Percentiles rank a stretch among this genome's conserved stretches.
Conservation (phyloP, 2,329 filamentous ascomycete species). For the Conoideocrella luteorostrata region DNA sequence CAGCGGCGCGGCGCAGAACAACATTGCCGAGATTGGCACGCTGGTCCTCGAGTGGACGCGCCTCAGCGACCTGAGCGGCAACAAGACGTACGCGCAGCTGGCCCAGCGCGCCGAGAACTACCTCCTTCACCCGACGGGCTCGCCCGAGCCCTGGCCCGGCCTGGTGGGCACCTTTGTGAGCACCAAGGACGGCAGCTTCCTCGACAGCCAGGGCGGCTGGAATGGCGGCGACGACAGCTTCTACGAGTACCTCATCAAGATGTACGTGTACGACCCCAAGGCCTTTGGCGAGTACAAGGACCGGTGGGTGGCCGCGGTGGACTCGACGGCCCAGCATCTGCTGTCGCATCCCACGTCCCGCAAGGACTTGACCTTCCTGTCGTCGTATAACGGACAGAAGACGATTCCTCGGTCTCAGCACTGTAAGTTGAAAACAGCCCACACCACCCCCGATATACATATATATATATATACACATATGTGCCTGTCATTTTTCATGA, state of each 20-base stretch:
- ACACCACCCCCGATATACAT: too few species aligned
- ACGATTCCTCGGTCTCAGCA: slow-evolving; percentile 43
- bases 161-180: slow-evolving; percentile 64
- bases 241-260: slow-evolving; percentile 89
- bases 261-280: slow-evolving; percentile 70
- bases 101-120: slow-evolving; percentile 63
- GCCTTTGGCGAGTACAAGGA: slow-evolving; percentile 62
- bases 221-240: slow-evolving; percentile 70
- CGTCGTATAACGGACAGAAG: slow-evolving; percentile 44
- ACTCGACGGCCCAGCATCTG: slow-evolving; percentile 68
- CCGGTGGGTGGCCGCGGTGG: slow-evolving; percentile 67
- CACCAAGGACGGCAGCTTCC: slow-evolving; percentile 59
- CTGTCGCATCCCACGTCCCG: slow-evolving; percentile 59
- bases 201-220: slow-evolving; percentile 67
- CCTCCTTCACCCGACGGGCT: slow-evolving; percentile 54
- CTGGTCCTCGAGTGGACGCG: slow-evolving; percentile 80
- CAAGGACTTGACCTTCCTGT: slow-evolving; percentile 67
- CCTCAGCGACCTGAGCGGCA: slow-evolving; percentile 67
- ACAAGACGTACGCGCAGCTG: slow-evolving; percentile 59
- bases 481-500: too few species aligned
- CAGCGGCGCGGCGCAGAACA: slow-evolving; percentile 52
- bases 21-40: slow-evolving; percentile 70
- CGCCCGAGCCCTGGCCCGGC: slow-evolving; percentile 68
- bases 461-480: too few species aligned
- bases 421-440: too few species aligned